phyloP scores from a whole-genome alignment of 192 early-diverging fungal species.

The Gonapodya sp. region DNA sequence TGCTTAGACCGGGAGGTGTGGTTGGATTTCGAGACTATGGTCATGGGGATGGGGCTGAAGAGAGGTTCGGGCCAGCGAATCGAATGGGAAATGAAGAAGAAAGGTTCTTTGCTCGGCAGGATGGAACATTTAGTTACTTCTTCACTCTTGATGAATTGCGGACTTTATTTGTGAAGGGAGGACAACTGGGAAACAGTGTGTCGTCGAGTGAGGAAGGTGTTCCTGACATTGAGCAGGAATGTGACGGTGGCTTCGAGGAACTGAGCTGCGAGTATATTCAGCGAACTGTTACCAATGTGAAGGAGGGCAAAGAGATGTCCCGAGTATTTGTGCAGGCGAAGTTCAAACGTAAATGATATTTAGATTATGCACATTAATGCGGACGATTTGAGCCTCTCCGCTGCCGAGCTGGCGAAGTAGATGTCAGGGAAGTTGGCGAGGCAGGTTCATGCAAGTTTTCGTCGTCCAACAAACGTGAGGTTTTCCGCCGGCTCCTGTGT shows the following conservation, averaged over 20 bases:
- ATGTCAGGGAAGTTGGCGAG: too few relatives aligned
- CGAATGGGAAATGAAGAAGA: background rate
- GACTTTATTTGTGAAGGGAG: background rate
- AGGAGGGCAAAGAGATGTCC: background rate
- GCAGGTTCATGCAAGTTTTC: too few relatives aligned
- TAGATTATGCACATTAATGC: too few relatives aligned
- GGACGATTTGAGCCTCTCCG: too few relatives aligned
- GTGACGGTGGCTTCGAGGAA: background rate
- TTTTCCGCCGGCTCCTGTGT: too few relatives aligned
- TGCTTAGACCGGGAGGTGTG: background rate
- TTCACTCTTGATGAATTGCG: background rate
- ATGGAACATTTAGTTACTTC: background rate
- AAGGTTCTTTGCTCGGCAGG: background rate
- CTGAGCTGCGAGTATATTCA: background rate
- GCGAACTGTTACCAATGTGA: background rate
- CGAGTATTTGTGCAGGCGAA: background rate
- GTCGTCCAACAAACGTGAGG: too few relatives aligned
- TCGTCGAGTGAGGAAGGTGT: background rate
- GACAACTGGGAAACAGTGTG: background rate
- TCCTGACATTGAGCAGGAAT: too few relatives aligned
- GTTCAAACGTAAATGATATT: background rate
- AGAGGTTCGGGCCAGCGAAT: background rate
- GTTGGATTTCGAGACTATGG: constrained; percentile 1
- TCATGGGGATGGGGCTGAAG: background rate
- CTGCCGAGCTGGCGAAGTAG: too few relatives aligned